Evolutionary conservation across 2,329 filamentous ascomycete species (phyloP).

Genomic region (Aureobasidium melanogenum): DNA sequence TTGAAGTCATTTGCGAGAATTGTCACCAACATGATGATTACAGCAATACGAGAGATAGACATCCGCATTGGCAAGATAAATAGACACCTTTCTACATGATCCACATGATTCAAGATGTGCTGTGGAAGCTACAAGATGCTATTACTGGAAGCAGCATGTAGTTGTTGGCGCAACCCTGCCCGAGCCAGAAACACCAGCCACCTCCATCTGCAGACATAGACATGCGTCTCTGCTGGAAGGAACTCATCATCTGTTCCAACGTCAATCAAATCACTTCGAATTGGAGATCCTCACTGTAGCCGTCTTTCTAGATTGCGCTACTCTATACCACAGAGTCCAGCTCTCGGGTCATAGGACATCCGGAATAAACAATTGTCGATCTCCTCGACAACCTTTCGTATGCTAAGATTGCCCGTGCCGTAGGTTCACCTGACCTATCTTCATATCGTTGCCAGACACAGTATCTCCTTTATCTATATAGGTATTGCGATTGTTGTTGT

Average conservation of each 20-base stretch:
- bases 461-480: background rate
- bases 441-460: background rate
- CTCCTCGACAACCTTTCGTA: background rate
- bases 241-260: background rate
- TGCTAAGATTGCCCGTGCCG: background rate
- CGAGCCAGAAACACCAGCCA: background rate
- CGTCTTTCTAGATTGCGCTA: background rate
- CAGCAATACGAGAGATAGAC: too few species aligned
- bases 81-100: too few species aligned
- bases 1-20: background rate
- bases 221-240: background rate
- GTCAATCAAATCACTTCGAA: background rate
- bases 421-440: background rate
- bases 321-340: background rate
- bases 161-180: background rate
- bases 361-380: background rate
- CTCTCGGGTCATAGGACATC: background rate
- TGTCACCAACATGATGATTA: background rate
- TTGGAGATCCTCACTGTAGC: background rate
- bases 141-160: background rate
- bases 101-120: too few species aligned
- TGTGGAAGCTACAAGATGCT: background rate
- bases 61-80: too few species aligned
- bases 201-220: background rate
- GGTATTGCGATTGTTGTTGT: background rate